Evolutionary conservation across 1,284 basidiomycete species (phyloP).

Genomic region (Sporisorium iseilematis-ciliati): DNA sequence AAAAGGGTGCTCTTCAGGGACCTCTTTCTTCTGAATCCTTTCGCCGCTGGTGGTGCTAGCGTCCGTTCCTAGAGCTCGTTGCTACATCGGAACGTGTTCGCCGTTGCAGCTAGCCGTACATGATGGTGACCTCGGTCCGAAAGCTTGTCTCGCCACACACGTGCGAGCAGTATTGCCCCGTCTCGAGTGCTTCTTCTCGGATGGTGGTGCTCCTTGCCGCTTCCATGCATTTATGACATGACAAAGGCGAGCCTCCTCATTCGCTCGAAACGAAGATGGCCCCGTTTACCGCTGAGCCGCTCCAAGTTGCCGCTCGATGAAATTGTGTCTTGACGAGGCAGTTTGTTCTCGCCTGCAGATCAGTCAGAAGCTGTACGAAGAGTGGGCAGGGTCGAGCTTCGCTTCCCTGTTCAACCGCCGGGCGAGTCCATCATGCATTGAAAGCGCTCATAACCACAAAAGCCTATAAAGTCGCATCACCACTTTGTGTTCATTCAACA

Average conservation of each 20-base stretch:
- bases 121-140: not conserved
- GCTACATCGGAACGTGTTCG: constrained; percentile 24
- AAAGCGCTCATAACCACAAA: not conserved
- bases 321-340: not conserved
- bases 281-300: constrained; percentile 1
- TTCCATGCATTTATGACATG: not conserved
- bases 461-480: constrained; percentile 6
- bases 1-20: too few relatives aligned
- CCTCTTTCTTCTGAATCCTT: too few relatives aligned
- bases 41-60: too few relatives aligned
- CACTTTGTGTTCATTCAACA: not conserved
- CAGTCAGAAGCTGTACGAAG: not conserved
- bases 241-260: not conserved
- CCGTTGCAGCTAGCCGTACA: constrained; percentile 5
- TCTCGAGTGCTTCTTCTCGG: not conserved
- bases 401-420: too few relatives aligned
- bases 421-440: not conserved
- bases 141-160: not conserved
- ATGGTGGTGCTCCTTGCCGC: not conserved
- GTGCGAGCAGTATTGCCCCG: not conserved
- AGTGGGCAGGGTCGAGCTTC: not conserved
- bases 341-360: not conserved
- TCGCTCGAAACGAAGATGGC: not conserved
- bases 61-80: not conserved
- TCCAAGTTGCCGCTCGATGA: constrained; percentile 4